Percentiles rank a stretch among this genome's conserved stretches.
phyloP scores from a whole-genome alignment of 2,329 filamentous ascomycete species.

The Albophoma yamanashiensis region DNA sequence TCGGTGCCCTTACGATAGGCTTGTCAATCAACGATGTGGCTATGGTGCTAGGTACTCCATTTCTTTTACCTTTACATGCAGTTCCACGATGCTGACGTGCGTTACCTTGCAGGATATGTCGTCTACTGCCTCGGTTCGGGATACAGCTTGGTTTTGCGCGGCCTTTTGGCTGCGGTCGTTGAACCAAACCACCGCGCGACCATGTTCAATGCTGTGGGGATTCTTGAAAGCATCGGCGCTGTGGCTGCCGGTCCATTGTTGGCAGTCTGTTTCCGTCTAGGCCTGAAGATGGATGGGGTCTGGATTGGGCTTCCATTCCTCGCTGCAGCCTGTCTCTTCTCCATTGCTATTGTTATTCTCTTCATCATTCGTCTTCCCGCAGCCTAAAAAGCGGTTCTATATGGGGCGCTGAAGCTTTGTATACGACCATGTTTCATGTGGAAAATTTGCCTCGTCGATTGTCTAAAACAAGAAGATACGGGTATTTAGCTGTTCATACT shows the following conservation, averaged over 20 bases:
- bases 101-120: neutral
- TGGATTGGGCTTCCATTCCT: neutral
- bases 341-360: neutral
- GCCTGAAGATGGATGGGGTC: neutral
- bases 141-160: neutral
- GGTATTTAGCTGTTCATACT: no score
- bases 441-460: no score
- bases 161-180: neutral
- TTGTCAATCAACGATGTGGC: neutral
- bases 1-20: neutral
- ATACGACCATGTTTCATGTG: no score
- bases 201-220: neutral
- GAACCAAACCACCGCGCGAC: neutral
- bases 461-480: no score
- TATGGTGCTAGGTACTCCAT: neutral
- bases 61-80: neutral
- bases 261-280: neutral
- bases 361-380: neutral
- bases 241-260: neutral
- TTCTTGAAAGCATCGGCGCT: neutral
- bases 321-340: neutral
- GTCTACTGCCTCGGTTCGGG: neutral
- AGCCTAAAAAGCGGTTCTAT: neutral
- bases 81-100: neutral
- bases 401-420: no score